Evolutionary conservation across 495 filamentous ascomycete genomes (phyloP), one percentile per base, ranked within the genome.

Genomic region (Rhypophila decipiens): DNA sequence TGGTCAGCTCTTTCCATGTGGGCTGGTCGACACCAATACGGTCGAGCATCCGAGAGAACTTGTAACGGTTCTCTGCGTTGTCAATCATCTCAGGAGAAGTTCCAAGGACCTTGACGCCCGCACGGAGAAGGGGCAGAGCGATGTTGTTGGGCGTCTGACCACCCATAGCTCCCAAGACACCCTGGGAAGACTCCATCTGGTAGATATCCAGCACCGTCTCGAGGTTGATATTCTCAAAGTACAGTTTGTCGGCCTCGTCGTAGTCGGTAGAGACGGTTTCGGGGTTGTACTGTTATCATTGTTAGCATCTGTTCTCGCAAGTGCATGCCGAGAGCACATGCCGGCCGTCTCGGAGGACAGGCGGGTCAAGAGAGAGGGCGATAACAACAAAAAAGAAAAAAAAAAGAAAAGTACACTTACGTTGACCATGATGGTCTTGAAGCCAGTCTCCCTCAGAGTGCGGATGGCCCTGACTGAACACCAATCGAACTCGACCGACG

Each of bases 81-180:
- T 98, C 93, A 59, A 98, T 98, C 93, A 96, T 96, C 64, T 98
- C 90, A 24, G 93, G 93, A 0, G 93, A 96, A 1, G 93, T 98
- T 53, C 93, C 93, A 0, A 96, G 74, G 17, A 98, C 84, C 67
- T 87, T 89, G 56, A 96, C 87, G 37, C 95, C 93, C 13, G 91
- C 73, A 33, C 91, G 86, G 52, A 88, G 82, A 20, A 97, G 76
- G 1, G 87, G 88, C 44, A 97, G 75, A 18, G 93, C 90, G 56
- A 97, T 97, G 72, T 98, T 98, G 75, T 98, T 97, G 1, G 93
- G 91, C 11, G 90, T 96, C 62, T 97, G 93, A 27, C 93, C 93
- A 66, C 91, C 91, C 91, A 98, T 96, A 24, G 91, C 91, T 49
- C 95, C 88, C 53, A 98, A 82, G n/a, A 98, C 88, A 53, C 93